These are phyloP conservation scores for Vachellia pachyceras DNA, from an alignment of 306 rosid species.

Conservation along the genomic window DNA sequence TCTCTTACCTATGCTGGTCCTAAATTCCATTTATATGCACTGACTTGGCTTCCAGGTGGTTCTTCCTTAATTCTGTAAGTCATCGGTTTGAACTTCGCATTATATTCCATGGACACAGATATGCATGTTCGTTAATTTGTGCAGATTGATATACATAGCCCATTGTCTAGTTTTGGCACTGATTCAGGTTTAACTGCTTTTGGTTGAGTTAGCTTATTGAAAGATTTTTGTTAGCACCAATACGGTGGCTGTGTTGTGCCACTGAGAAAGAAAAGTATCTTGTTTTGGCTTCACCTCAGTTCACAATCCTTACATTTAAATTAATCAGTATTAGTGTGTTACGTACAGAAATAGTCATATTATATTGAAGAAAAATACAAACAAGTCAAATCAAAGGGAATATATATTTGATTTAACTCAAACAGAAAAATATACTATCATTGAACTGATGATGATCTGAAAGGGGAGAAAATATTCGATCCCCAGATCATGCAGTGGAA, in stretches of 20 bases:
- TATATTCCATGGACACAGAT: background rate
- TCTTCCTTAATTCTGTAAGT: background rate
- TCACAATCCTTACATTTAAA: too few relatives aligned
- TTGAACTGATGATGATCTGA: background rate
- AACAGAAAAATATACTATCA: background rate
- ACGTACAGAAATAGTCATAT: too few relatives aligned
- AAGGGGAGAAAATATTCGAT: background rate
- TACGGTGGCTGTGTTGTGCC: too few relatives aligned
- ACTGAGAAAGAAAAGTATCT: too few relatives aligned
- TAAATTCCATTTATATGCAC: slow-evolving; percentile 11
- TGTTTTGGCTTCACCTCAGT: too few relatives aligned
- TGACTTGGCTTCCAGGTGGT: background rate
- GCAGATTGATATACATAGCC: too few relatives aligned
- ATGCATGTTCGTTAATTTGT: too few relatives aligned
- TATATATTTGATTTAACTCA: background rate
- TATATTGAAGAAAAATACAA: background rate
- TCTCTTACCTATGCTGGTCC: slow-evolving; percentile 39
- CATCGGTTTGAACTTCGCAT: background rate
- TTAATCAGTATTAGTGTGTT: too few relatives aligned
- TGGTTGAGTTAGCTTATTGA: background rate
- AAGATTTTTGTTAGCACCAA: too few relatives aligned
- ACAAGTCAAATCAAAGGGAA: background rate
- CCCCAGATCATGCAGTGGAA: background rate
- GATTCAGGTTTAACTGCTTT: too few relatives aligned
- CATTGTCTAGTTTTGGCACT: too few relatives aligned